phyloP scores from a whole-genome alignment of 257 asterid species.

The Solanum lycopersicoides region DNA sequence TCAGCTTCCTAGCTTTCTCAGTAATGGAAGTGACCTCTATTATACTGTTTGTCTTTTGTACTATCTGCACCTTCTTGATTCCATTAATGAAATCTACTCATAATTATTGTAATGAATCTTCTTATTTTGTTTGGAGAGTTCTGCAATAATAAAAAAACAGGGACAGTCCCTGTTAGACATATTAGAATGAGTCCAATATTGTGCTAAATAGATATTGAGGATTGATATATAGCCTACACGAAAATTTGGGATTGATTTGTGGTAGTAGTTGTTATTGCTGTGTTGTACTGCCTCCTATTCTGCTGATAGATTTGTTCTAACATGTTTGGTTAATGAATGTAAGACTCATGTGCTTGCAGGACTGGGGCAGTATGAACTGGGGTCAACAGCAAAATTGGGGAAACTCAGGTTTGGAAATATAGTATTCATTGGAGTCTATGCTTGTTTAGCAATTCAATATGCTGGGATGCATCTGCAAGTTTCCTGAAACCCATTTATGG shows the following conservation, averaged over 20 bases:
- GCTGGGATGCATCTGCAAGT: background rate
- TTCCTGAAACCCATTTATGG: background rate
- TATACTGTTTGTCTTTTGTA: background rate
- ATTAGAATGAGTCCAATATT: background rate
- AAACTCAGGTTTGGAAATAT: slow-evolving; percentile 50
- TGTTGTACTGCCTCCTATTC: background rate
- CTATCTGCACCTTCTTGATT: background rate
- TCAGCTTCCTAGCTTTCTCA: background rate
- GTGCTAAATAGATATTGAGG: background rate
- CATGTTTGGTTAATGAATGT: background rate
- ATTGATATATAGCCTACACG: background rate
- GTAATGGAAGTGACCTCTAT: background rate
- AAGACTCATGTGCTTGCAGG: slow-evolving; percentile 34
- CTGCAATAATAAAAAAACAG: background rate
- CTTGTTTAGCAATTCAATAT: background rate
- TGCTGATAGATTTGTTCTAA: background rate
- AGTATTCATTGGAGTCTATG: background rate
- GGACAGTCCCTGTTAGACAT: background rate
- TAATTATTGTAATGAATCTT: background rate
- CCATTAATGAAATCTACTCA: background rate
- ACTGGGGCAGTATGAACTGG: slow-evolving; percentile 69
- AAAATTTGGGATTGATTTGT: background rate
- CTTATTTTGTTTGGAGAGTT: background rate
- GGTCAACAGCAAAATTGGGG: slow-evolving; percentile 74
- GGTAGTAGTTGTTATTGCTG: background rate